Base-by-base conservation (phyloP, 768 basidiomycete species). In the Dictyophora rubrovolvata region DNA sequence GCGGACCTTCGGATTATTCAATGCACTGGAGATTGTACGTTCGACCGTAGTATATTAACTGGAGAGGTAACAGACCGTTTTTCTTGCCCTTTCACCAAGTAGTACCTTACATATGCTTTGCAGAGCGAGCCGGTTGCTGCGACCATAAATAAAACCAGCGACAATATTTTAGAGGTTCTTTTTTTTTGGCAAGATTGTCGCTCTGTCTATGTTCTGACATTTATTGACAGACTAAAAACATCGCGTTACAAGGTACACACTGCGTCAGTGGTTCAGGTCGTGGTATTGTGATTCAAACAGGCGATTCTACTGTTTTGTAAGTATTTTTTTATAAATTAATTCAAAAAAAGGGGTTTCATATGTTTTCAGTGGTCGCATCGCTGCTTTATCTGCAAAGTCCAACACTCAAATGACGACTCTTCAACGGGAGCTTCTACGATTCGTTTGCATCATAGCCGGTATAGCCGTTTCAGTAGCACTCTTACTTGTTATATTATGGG, bases 1-100 rank as follows among this genome's bases (percentile, higher is more conserved):
- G 86, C 86, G 4, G 87, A 89, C 64, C 60, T 88, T 16, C 77
- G 82, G 53, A 71, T 89, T n/a, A 75, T 86, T 36, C 73, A 81
- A 4, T 76, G 75, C 21, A 79, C 78, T 20, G 70, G 76, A 2
- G 85, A 86, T 65, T 68, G 85, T 42, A 75, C 76, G 57, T 80
- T 85, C 51, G 85, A 86, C 63, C 73, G 83, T 33, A 78, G 81
- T 34, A 76, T 86, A 42, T 73, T 87, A n/a, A 87, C 85, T 5
- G 82, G 82, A 16, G 82, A 83, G 69, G 79, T 79, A 62, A 69
- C 35, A 64, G 12, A 65, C n/a, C 61, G 65, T 42, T 66, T 57
- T 67, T 68, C 64, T 63, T 72, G 1, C 70, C 75, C 61, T 56
- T 63, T 71, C 73, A 70, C 5, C 71, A 73, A 56, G 61, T 70